Evolutionary conservation across 2,329 filamentous ascomycete genomes (phyloP).

Genomic region (Aspergillus quadrilineatus): DNA sequence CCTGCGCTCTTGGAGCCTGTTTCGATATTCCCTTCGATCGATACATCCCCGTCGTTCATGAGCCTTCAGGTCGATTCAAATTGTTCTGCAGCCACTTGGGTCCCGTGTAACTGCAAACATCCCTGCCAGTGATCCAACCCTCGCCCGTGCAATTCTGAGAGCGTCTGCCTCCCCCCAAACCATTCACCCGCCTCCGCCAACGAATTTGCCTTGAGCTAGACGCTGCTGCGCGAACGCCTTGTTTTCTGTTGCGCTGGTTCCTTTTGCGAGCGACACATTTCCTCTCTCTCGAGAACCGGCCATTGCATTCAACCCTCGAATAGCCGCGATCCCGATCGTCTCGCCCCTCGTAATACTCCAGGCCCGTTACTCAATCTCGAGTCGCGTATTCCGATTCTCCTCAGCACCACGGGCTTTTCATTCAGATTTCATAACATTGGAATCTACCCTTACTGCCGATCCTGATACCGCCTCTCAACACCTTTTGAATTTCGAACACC

Average conservation of each 20-base stretch:
- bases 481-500: neutral
- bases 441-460: slow-evolving; percentile 1
- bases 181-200: slow-evolving; percentile 28
- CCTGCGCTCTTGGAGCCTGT: slow-evolving; percentile 8
- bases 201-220: slow-evolving; percentile 30
- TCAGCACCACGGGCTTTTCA: neutral
- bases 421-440: neutral
- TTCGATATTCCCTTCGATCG: slow-evolving; percentile 7
- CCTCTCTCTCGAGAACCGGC: neutral
- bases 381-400: neutral
- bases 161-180: slow-evolving; percentile 23
- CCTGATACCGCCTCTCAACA: slow-evolving; percentile 5
- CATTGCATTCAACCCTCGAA: neutral
- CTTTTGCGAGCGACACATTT: slow-evolving; percentile 14
- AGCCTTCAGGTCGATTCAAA: slow-evolving; percentile 17
- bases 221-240: slow-evolving; percentile 39
- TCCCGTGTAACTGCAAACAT: slow-evolving; percentile 31
- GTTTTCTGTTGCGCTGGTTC: slow-evolving; percentile 29
- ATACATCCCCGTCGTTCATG: slow-evolving; percentile 14
- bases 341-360: neutral
- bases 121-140: slow-evolving; percentile 35
- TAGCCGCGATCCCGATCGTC: neutral
- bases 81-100: slow-evolving; percentile 22
- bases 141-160: slow-evolving; percentile 23
- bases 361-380: neutral